Base-by-base conservation (phyloP, 306 rosid genomes). In the Trichosanthes truncata region DNA sequence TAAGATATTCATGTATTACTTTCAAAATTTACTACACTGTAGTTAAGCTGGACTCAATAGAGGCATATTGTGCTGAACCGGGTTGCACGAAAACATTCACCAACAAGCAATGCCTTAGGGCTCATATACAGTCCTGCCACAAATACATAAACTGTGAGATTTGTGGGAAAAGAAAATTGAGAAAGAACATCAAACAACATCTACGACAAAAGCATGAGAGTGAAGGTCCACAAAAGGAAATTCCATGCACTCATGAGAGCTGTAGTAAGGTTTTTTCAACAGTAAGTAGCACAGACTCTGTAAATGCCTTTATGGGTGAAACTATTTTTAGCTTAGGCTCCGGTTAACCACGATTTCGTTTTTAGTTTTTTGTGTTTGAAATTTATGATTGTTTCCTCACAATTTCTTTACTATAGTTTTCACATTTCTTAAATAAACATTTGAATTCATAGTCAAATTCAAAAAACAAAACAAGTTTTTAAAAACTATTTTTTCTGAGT, bases 161-260 rank as follows among this genome's bases (percentile, higher is more conserved):
- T 55, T 95, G 97, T 62, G 91, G 93, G 59, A 77, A 76, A 31
- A 84, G 88, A 73, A 94, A 89, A 56, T 84, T 93, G 81, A 95
- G 83, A 83, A 95, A 90, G 85, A 89, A 95, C 84, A 87, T 94
- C 20, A 87, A 92, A 78, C 84, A 92, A 23, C 98, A 95, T 82
- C 85, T 90, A 20, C 86, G 78, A 38, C 49, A 36, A 0, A 75
- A 63, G 18, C 98, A 95, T 67, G 93, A 89, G 81, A 62, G 41
- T 4, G 53, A 40, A 66, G 73, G 18, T 74, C 82, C 89, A 20
- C 25, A 29, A 0, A 83, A 77, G 72, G 59, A 46, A 41, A 79
- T 91, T 82, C 81, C 74, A 65, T 95, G 98, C 80, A 84, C 80
- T 59, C 79, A 69, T 31, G 59, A 85, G 74, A 92, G 84, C 31